Conservation (phyloP, 768 basidiomycete species). For the Thelephora aurantiotincta region DNA sequence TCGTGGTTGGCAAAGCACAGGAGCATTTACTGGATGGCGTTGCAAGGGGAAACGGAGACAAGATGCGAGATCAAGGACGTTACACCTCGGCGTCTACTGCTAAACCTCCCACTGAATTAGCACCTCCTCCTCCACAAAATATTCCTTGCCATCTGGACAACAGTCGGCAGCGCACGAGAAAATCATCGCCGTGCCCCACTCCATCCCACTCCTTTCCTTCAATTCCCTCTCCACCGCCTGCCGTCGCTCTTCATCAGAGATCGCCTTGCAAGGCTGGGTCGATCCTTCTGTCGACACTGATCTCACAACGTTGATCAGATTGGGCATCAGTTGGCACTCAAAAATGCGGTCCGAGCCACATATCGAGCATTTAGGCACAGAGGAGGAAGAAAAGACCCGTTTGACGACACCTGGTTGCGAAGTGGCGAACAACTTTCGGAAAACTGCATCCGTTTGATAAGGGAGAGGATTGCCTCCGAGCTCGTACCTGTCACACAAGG, state of each 20-base stretch:
- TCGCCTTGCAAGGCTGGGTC: constrained; percentile 10
- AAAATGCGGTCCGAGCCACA: constrained; percentile 65
- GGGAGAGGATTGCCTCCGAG: constrained; percentile 75
- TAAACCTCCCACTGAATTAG: not conserved
- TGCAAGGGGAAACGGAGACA: no score
- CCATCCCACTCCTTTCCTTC: constrained; percentile 60
- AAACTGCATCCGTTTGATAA: constrained; percentile 67
- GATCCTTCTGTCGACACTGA: constrained; percentile 12
- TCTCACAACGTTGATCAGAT: constrained; percentile 69
- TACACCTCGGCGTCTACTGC: not conserved
- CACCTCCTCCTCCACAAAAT: not conserved
- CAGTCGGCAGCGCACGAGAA: constrained; percentile 84
- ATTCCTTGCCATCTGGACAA: constrained; percentile 22
- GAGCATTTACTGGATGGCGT: not conserved
- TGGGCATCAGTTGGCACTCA: constrained; percentile 93
- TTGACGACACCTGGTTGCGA: constrained; percentile 27
- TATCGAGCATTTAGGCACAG: constrained; percentile 47
- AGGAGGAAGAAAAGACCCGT: constrained; percentile 37
- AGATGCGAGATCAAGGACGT: not conserved
- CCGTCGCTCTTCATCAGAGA: constrained; percentile 57
- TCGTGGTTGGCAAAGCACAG: not conserved
- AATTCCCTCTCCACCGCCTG: constrained; percentile 43
- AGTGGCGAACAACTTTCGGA: constrained; percentile 58
- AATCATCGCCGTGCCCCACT: constrained; percentile 87
- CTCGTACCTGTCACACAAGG: constrained; percentile 51